Evolutionary conservation across 371 early-diverging fungal species (phyloP).

Genomic region (Mortierella sp.): DNA sequence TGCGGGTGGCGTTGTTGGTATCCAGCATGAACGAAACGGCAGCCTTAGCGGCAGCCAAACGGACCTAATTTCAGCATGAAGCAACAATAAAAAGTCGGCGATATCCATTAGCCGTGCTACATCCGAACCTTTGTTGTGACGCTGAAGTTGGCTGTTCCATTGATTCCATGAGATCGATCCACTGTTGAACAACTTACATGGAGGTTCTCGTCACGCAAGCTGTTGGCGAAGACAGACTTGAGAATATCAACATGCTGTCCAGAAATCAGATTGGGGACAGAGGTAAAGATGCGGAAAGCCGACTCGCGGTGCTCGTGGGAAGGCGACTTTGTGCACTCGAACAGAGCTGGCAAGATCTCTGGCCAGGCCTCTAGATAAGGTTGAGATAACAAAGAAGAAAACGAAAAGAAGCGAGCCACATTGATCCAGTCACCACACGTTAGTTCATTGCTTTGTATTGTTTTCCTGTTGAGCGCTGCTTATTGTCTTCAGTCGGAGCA

Average conservation of each 20-base stretch:
- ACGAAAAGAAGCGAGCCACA: background rate
- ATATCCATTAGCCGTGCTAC: background rate
- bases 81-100: background rate
- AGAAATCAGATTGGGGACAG: constrained; percentile 83
- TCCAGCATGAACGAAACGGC: constrained; percentile 86
- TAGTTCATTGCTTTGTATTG: background rate
- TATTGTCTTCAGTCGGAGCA: background rate
- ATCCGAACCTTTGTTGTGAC: background rate
- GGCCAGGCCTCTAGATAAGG: constrained; percentile 77
- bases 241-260: constrained; percentile 80
- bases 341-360: constrained; percentile 83
- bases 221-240: constrained; percentile 78
- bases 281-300: constrained; percentile 90
- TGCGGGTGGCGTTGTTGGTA: constrained; percentile 70
- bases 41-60: constrained; percentile 90
- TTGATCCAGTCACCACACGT: background rate
- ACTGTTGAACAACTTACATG: constrained; percentile 31
- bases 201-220: constrained; percentile 75
- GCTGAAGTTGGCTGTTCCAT: background rate
- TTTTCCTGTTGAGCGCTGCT: background rate
- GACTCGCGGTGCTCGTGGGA: constrained; percentile 86
- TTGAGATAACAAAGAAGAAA: constrained; percentile 12
- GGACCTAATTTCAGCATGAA: constrained; percentile 67
- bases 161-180: background rate
- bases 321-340: constrained; percentile 84